Evolutionary conservation across 2,329 filamentous ascomycete species (phyloP).

Genomic region (Rhexocercosporidium sp.): DNA sequence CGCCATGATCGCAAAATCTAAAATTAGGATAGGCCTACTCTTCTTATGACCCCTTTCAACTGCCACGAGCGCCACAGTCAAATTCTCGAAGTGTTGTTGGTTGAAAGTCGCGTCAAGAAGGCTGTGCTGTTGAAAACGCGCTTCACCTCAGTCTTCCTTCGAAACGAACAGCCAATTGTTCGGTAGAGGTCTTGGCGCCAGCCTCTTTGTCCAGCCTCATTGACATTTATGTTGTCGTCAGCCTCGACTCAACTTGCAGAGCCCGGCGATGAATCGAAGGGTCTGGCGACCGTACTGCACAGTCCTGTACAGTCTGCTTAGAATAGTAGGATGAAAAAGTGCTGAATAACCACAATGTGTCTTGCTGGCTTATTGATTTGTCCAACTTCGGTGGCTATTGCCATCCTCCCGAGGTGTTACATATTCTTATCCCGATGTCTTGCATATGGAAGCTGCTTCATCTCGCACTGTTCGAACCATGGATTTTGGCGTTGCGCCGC

Average conservation of each 20-base stretch:
- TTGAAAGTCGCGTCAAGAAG: constrained; percentile 2
- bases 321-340: not conserved
- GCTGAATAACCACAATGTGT: not conserved
- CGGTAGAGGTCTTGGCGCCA: not conserved
- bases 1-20: constrained; percentile 10
- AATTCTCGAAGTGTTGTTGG: not conserved
- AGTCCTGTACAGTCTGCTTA: not conserved
- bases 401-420: not conserved
- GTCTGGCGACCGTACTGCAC: too few species aligned
- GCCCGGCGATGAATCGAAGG: too few species aligned
- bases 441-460: not conserved
- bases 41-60: not conserved
- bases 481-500: not conserved
- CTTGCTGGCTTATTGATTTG: not conserved
- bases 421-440: not conserved
- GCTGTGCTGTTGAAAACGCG: constrained; percentile 10
- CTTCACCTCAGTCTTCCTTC: not conserved
- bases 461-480: not conserved
- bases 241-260: not conserved
- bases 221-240: not conserved
- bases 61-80: not conserved
- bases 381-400: not conserved
- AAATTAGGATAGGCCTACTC: not conserved
- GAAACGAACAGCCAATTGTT: not conserved
- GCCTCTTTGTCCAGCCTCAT: not conserved